phyloP scores from a whole-genome alignment of 169 alveolate genomes.

The Plasmodium yoelii region DNA sequence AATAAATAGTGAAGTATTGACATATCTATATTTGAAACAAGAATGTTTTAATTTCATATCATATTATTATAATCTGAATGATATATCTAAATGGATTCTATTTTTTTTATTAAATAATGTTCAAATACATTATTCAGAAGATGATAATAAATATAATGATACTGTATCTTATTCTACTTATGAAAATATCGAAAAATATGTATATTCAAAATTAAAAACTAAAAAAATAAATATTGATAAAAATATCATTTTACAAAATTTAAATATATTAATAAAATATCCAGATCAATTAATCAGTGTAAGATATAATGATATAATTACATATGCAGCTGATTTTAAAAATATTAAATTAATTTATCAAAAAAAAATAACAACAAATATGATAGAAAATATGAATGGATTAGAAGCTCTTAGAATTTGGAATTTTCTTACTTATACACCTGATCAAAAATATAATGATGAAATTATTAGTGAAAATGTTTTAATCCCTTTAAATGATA shows the following conservation, averaged over 20 bases:
- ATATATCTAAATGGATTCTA: slow-evolving; percentile 24
- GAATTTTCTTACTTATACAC: slow-evolving; percentile 26
- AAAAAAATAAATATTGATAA: slow-evolving; percentile 47
- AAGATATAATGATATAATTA: slow-evolving; percentile 33
- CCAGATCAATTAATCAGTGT: slow-evolving; percentile 52
- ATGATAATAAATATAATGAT: slow-evolving; percentile 18
- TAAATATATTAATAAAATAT: slow-evolving; percentile 50
- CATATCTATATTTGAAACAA: slow-evolving; percentile 31
- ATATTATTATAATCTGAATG: slow-evolving; percentile 37
- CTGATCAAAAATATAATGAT: slow-evolving; percentile 47
- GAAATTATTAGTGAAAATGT: slow-evolving; percentile 74
- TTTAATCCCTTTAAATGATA: slow-evolving; percentile 63
- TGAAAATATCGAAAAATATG: slow-evolving; percentile 63
- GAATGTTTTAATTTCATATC: slow-evolving; percentile 54
- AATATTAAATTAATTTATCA: slow-evolving; percentile 53
- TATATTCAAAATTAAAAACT: slow-evolving; percentile 34
- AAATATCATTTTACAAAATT: slow-evolving; percentile 62
- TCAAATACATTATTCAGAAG: slow-evolving; percentile 23
- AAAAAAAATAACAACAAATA: slow-evolving; percentile 36
- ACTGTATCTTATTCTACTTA: slow-evolving; percentile 14
- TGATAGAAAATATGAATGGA: slow-evolving; percentile 66
- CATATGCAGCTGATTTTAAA: slow-evolving; percentile 36
- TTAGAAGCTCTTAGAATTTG: slow-evolving; percentile 45
- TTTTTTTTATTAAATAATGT: slow-evolving; percentile 49
- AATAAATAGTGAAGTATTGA: slow-evolving; percentile 33